Conservation (phyloP, 2,329 filamentous ascomycete species). For the Penicillium sp. region DNA sequence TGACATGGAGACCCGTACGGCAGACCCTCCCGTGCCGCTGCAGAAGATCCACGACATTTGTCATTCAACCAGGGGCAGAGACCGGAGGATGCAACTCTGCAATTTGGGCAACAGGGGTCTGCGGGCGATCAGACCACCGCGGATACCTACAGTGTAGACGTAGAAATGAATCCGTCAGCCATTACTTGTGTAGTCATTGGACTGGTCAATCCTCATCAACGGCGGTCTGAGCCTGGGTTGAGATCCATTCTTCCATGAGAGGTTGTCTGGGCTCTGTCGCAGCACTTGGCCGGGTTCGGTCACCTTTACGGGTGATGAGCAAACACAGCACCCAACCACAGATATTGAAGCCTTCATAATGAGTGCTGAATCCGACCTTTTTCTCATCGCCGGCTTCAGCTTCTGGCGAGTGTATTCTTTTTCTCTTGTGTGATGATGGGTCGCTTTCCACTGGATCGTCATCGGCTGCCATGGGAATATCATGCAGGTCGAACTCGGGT, state of each 20-base stretch:
- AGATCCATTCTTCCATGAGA: conserved; percentile 82
- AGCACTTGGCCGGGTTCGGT: conserved; percentile 36
- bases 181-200: background rate
- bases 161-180: conserved; percentile 6
- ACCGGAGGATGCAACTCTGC: conserved; percentile 8
- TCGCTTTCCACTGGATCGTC: conserved; percentile 14
- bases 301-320: conserved; percentile 69
- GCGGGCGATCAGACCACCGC: conserved; percentile 11
- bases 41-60: background rate
- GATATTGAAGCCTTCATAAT: conserved; percentile 93
- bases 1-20: background rate
- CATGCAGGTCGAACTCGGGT: conserved; percentile 44
- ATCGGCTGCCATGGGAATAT: conserved; percentile 53
- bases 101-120: conserved; percentile 12
- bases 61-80: background rate
- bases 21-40: background rate
- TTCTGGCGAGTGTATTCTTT: background rate
- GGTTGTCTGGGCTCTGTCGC: conserved; percentile 50
- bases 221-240: conserved; percentile 57
- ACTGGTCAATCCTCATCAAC: conserved; percentile 35
- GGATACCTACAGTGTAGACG: conserved; percentile 3
- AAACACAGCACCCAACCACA: conserved; percentile 89
- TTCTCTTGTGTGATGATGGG: background rate
- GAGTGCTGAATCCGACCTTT: conserved; percentile 77
- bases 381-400: conserved; percentile 62